These are phyloP conservation scores for Halteria grandinella DNA, from an alignment of 73 alveolate species.

Conservation along the genomic window DNA sequence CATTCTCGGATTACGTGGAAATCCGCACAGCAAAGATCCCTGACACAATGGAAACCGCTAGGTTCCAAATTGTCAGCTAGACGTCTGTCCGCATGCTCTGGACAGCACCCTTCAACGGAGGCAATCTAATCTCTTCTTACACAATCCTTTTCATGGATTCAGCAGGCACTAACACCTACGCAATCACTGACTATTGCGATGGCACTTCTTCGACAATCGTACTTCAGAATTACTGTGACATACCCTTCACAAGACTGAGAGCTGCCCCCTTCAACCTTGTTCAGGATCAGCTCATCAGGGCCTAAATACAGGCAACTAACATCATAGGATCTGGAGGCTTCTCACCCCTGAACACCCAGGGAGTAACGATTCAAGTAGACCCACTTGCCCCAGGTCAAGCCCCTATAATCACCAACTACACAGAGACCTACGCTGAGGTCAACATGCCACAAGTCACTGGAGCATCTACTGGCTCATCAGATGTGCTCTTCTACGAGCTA, in stretches of 20 bases:
- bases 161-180: not conserved
- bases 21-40: slow-evolving; percentile 62
- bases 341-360: slow-evolving; percentile 38
- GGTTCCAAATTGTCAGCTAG: slow-evolving; percentile 1
- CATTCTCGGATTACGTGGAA: slow-evolving; percentile 25
- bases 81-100: slow-evolving; percentile 48
- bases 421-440: slow-evolving; percentile 5
- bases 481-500: slow-evolving; percentile 33
- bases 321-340: slow-evolving; percentile 21
- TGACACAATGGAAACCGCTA: slow-evolving; percentile 9
- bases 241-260: slow-evolving; percentile 42
- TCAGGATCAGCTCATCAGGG: slow-evolving; percentile 19
- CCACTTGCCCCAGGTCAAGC: slow-evolving; percentile 42
- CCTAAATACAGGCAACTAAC: slow-evolving; percentile 22
- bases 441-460: not conserved
- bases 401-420: not conserved
- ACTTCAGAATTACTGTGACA: not conserved
- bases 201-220: slow-evolving; percentile 7
- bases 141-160: not conserved
- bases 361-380: slow-evolving; percentile 11
- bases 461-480: not conserved
- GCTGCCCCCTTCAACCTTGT: slow-evolving; percentile 23
- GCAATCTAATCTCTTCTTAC: slow-evolving; percentile 40
- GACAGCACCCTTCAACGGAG: slow-evolving; percentile 61
- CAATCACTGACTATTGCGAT: slow-evolving; percentile 42